Base-by-base conservation (phyloP, 169 alveolate genomes). In the Miamiensis avidus region DNA sequence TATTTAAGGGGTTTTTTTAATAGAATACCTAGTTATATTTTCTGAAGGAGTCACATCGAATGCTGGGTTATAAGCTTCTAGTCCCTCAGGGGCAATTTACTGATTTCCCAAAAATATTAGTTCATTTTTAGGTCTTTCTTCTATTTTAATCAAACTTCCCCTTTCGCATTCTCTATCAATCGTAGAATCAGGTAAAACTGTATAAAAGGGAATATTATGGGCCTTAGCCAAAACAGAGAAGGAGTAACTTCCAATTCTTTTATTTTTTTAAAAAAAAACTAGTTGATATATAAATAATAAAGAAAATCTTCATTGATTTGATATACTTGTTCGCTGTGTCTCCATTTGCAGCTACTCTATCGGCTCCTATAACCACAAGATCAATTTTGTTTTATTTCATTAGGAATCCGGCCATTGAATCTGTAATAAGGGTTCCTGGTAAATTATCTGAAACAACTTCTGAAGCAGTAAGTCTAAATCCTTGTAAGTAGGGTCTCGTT, bases 271-370 rank as follows among this genome's bases (percentile, higher is more conserved):
- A 49, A 11, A 49, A 11, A 49, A 11, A 49, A 49, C 20, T 11
- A 49, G 69, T 20, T n/a, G n/a, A n/a, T n/a, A n/a, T n/a, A n/a
- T n/a, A n/a, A n/a, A n/a, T n/a, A n/a, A n/a, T n/a, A n/a, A n/a
- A n/a, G n/a, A n/a, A n/a, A n/a, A n/a, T n/a, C 0, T 33, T 32
- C 0, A 34, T 0, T 0, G 15, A 33, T 33, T 77, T 77, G 33
- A 64, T 74, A 49, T 34, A 34, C 31, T 79, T 79, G 64, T 79
- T 79, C 0, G 84, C 84, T 20, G 84, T 79, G 25, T 79, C 84
- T 49, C 84, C 84, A 64, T 79, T 79, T 29, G 31, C 26, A 26
- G 84, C 84, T 64, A 79, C 84, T 64, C 84, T 79, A 27, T 79
- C 84, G 28, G 84, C 84, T 29, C 84, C 84, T 0, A 74, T 32